phyloP scores from a whole-genome alignment of 2,329 filamentous ascomycete species.

The Microcyclosporella mali region DNA sequence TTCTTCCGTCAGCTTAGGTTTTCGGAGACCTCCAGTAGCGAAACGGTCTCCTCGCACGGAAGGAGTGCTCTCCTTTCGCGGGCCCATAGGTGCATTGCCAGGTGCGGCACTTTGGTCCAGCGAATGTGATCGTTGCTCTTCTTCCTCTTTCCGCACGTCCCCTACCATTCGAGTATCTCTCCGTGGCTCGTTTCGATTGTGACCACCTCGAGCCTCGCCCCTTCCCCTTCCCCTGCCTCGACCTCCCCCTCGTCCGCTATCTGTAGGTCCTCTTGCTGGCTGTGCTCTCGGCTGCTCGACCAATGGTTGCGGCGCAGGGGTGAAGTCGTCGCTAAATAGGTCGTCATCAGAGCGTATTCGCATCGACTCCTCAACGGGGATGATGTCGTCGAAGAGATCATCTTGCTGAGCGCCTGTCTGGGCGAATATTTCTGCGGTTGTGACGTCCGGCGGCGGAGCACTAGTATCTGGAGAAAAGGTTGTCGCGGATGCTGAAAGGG shows the following conservation, averaged over 20 bases:
- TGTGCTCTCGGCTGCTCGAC: constrained; percentile 20
- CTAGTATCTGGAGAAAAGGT: constrained; percentile 8
- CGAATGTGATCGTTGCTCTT: constrained; percentile 2
- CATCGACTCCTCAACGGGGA: constrained; percentile 36
- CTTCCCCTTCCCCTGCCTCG: constrained; percentile 20
- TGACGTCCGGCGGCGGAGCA: constrained; percentile 18
- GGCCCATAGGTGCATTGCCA: constrained; percentile 20
- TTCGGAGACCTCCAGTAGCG: constrained; percentile 31
- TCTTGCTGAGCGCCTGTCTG: constrained; percentile 31
- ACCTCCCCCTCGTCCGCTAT: constrained; percentile 16
- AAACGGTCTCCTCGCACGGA: constrained; percentile 32
- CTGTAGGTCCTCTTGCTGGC: constrained; percentile 14
- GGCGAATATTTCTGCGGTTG: constrained; percentile 26
- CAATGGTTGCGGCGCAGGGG: constrained; percentile 39
- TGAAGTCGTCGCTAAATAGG: constrained; percentile 48
- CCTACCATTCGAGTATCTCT: neutral
- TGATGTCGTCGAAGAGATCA: constrained; percentile 31
- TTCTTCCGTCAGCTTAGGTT: constrained; percentile 59
- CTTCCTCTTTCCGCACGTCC: neutral
- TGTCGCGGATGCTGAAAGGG: constrained; percentile 9
- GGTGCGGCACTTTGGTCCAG: constrained; percentile 12
- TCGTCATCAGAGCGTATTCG: constrained; percentile 47
- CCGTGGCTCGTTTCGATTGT: constrained; percentile 1
- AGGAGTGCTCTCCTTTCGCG: constrained; percentile 17
- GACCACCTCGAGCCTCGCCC: constrained; percentile 9